Evolutionary conservation across 805 yeast species (phyloP), one percentile per base, ranked within the genome.

Genomic region (Hanseniaspora pseudoguilliermondii): DNA sequence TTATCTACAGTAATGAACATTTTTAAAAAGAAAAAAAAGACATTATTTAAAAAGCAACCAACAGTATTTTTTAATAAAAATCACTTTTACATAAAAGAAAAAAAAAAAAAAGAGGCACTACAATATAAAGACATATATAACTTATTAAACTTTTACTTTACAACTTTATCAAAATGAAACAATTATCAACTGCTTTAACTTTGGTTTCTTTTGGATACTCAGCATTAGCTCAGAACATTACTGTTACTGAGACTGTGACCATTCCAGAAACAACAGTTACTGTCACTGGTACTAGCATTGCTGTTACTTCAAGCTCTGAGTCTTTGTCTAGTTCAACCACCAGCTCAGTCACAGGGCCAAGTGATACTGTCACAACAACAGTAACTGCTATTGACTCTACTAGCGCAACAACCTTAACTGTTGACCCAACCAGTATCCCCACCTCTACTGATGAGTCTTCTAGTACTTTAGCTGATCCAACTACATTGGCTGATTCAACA

Each of bases 241-340:
- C 55, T 6, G 44, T 52, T 7, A 52, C 55, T 13, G 25, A 36
- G 27, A 52, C 55, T 5, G 38, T 52, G 5, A 52, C 55, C 13
- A 23, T 52, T 43, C 55, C 55, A 6, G 42, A 13, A 27, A 27
- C 38, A 15, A 52, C 55, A 9, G 23, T 52, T n/a, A 52, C 55
- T 13, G 49, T 52, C 20, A 44, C 49, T 25, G 49, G 44, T 13
- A 41, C 34, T 32, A 23, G 8, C 16, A 8, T 35, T 5, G n/a
- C 43, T 21, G 20, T 20, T 3, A 36, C 18, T 27, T 38, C 23
- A 10, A 38, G 15, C 43, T 25, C 40, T 34, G 29, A 13, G 16
- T 44, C 48, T 27, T 3, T 36, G 18, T 10, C 41, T 23, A 49
- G 23, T 39, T 18, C 53, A 7, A 9, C 46, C 9, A 15, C 25